Conservation (phyloP, 345 rosid genomes). For the Draba incana region DNA sequence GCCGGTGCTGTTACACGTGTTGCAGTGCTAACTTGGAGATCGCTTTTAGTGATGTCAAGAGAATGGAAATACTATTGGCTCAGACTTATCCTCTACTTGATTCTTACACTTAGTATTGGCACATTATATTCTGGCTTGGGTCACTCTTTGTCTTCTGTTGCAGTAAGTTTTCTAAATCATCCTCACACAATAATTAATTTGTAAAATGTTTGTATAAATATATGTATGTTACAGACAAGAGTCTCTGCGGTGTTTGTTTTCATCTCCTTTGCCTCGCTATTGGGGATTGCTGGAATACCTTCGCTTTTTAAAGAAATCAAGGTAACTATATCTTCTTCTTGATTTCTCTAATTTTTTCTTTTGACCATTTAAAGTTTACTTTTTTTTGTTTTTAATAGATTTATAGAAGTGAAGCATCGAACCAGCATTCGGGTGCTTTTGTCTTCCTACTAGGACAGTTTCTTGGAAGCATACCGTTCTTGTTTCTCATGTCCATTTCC, state of each 20-base stretch:
- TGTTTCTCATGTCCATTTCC: conserved; percentile 93
- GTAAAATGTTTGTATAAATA: background rate
- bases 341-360: background rate
- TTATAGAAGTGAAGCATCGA: conserved; percentile 81
- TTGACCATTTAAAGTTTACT: conserved; percentile 14
- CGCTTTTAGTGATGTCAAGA: conserved; percentile 90
- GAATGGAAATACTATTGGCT: conserved; percentile 99
- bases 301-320: conserved; percentile 76
- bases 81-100: conserved; percentile 82
- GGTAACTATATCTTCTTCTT: conserved; percentile 48
- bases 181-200: background rate
- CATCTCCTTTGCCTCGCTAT: conserved; percentile 84
- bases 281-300: conserved; percentile 83
- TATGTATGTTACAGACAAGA: conserved; percentile 65
- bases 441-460: conserved; percentile 92
- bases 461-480: conserved; percentile 92
- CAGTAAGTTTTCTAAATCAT: conserved; percentile 55
- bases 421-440: conserved; percentile 88
- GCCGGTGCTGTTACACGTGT: conserved; percentile 75
- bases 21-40: conserved; percentile 97
- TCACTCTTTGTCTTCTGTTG: conserved; percentile 91
- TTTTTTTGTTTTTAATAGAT: conserved; percentile 48
- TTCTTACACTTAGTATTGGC: conserved; percentile 77
- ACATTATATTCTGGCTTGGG: conserved; percentile 90
- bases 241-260: conserved; percentile 86